Base-by-base conservation (phyloP, 2,329 filamentous ascomycete genomes). In the Beauveria australis region DNA sequence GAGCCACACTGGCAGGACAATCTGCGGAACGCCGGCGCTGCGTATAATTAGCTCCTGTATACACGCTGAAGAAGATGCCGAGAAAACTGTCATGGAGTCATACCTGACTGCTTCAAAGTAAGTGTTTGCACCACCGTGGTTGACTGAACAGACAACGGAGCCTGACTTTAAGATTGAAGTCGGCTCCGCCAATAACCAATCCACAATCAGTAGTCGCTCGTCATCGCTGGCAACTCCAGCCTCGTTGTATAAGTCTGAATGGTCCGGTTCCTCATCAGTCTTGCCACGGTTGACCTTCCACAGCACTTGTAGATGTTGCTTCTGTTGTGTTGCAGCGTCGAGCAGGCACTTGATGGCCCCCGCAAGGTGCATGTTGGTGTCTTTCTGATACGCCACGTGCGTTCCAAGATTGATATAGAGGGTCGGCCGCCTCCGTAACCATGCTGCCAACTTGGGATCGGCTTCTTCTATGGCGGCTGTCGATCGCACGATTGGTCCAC, bases 321-420 rank as follows among this genome's bases (percentile, higher is more conserved):
- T 37, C 3, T 40, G 9, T 3, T 24, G 46, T 16, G 46, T 14
- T 7, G 55, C 55, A 6, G 44, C 55, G 12, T 14, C 22, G 18
- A 58, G 55, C 30, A 58, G 33, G 24, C 14, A 37, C 18, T 51
- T 44, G 9, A 74, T 47, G 1, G 67, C 70, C 1, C 53, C 44
- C 0, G 65, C 65, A 71, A 75, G 72, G 7, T 48, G 55, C 6
- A 16, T 30, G 7, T 69, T 70, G 16, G 64, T 63, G 1, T 62
- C 52, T 55, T 69, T 61, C 26, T 62, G 61, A 48, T 66, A 69
- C 5, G 64, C 62, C 28, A 74, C 67, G 6, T 73, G 68, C 2
- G 76, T 80, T 0, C 80, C 79, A 0, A 82, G 70, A 57, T 79
- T 81, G 12, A 82, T 72, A 14, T 81, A 69, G 0, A 81, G 67